These are phyloP conservation scores for Vitis rupestris DNA, from an alignment of 164 flowering plant genomes.

Conservation along the genomic window DNA sequence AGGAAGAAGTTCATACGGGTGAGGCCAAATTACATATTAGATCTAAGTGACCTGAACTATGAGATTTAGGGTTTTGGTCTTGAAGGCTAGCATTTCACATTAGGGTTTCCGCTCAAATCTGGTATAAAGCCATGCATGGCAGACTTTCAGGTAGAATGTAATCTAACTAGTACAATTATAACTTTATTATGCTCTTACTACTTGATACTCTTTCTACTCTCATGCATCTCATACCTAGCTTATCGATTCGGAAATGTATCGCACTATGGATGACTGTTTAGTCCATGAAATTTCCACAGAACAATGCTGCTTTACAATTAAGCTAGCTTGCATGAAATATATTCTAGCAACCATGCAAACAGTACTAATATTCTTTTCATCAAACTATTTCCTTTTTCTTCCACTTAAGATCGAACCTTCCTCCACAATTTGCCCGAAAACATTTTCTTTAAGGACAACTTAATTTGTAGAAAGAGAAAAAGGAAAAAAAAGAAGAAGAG, in stretches of 20 bases:
- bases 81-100: not conserved
- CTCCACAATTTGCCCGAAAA: too few species aligned
- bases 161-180: constrained; percentile 11
- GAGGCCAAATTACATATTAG: constrained; percentile 7
- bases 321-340: too few species aligned
- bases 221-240: not conserved
- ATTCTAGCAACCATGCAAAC: too few species aligned
- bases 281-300: too few species aligned
- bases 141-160: constrained; percentile 1
- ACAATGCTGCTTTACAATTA: too few species aligned
- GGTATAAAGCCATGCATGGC: constrained; percentile 28
- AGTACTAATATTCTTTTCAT: too few species aligned
- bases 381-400: too few species aligned
- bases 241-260: not conserved
- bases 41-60: not conserved
- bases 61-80: constrained; percentile 13
- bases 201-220: not conserved
- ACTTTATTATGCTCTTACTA: not conserved
- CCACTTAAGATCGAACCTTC: too few species aligned
- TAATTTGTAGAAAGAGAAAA: too few species aligned
- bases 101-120: constrained; percentile 8
- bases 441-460: too few species aligned
- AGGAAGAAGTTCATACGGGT: constrained; percentile 57
- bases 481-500: too few species aligned
- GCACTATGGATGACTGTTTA: too few species aligned